These are phyloP conservation scores for Dendrobium officinale DNA, from an alignment of 106 monocot species.

Conservation along the genomic window DNA sequence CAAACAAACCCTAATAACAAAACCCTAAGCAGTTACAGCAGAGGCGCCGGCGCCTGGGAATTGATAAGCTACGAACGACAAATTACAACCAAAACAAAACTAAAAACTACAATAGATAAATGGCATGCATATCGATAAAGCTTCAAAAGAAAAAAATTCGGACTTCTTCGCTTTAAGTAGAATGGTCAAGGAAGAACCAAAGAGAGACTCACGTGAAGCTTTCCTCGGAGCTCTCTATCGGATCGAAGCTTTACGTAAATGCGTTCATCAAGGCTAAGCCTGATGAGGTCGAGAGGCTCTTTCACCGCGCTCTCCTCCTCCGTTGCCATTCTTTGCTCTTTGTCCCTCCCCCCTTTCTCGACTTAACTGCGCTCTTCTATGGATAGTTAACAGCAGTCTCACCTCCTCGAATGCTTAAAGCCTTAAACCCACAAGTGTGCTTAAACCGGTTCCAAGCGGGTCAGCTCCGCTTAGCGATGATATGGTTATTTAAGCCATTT, in stretches of 20 bases:
- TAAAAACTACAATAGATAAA: neutral
- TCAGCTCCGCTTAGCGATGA: neutral
- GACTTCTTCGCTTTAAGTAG: neutral
- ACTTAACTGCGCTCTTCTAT: neutral
- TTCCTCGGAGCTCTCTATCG: constrained; percentile 60
- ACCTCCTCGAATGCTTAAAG: neutral
- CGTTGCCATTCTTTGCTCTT: constrained; percentile 16
- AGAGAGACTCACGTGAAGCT: constrained; percentile 28
- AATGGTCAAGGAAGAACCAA: neutral
- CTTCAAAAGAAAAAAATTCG: neutral
- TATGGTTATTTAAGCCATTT: too few relatives aligned
- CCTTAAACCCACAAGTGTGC: too few relatives aligned
- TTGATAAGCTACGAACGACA: neutral
- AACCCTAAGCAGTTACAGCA: neutral
- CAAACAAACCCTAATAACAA: neutral
- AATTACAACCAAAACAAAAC: neutral
- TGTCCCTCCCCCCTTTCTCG: neutral
- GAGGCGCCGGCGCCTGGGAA: neutral
- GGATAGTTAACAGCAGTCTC: neutral
- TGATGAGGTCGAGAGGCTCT: constrained; percentile 63
- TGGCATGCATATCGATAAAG: neutral
- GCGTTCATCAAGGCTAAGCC: constrained; percentile 63
- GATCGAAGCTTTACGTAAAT: constrained; percentile 65
- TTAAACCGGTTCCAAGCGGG: neutral
- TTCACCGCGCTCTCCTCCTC: constrained; percentile 61